Conservation (phyloP, 352 stramenopile genomes). For the Aphanomyces euteiches region DNA sequence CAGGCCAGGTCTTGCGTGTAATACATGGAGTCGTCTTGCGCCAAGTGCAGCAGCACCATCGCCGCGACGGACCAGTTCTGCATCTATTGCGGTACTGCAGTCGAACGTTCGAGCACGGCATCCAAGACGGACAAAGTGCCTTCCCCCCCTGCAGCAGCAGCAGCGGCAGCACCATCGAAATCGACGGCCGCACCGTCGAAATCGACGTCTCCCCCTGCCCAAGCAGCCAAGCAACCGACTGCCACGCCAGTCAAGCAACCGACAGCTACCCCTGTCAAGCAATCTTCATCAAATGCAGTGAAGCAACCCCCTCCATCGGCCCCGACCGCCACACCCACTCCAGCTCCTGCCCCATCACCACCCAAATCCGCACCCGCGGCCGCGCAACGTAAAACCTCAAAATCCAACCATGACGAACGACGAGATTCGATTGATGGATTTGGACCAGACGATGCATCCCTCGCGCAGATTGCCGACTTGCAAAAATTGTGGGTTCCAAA, state of each 20-base stretch:
- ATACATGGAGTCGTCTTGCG: slow-evolving; percentile 39
- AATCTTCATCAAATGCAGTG: slow-evolving; percentile 6
- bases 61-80: slow-evolving; percentile 74
- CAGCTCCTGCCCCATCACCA: slow-evolving; percentile 10
- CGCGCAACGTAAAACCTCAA: slow-evolving; percentile 32
- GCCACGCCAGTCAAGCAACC: slow-evolving; percentile 23
- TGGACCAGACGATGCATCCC: neutral
- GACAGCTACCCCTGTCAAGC: slow-evolving; percentile 29
- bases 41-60: slow-evolving; percentile 75
- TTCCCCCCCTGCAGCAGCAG: neutral
- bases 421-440: slow-evolving; percentile 28
- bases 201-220: too few species aligned
- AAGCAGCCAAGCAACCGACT: neutral
- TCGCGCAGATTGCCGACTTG: slow-evolving; percentile 47
- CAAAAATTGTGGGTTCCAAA: slow-evolving; percentile 85
- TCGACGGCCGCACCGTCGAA: too few species aligned
- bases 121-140: slow-evolving; percentile 29
- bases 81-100: slow-evolving; percentile 77
- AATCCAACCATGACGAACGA: slow-evolving; percentile 37
- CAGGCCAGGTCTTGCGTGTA: slow-evolving; percentile 17
- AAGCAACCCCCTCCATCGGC: neutral
- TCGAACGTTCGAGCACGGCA: slow-evolving; percentile 29
- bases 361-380: slow-evolving; percentile 29
- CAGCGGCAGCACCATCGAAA: neutral
- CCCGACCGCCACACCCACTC: slow-evolving; percentile 13